phyloP scores from a whole-genome alignment of 2,329 filamentous ascomycete species.

The Lachnellula cervina region DNA sequence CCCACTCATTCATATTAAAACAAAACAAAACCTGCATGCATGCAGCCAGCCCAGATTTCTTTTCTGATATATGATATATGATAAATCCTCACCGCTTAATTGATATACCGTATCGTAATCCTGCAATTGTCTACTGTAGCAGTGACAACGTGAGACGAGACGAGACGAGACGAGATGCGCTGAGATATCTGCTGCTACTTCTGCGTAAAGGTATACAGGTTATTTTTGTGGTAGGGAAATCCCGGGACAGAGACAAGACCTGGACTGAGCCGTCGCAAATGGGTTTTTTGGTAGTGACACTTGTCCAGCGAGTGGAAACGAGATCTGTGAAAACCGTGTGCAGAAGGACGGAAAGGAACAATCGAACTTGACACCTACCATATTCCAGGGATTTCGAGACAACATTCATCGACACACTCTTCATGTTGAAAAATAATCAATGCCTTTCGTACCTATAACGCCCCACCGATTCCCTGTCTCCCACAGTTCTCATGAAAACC shows the following conservation, averaged over 20 bases:
- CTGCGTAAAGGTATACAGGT: neutral
- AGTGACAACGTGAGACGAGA: neutral
- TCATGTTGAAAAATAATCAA: neutral
- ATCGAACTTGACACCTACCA: neutral
- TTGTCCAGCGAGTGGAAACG: too few species aligned
- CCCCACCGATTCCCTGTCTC: constrained; percentile 1
- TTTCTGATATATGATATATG: too few species aligned
- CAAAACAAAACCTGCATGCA: too few species aligned
- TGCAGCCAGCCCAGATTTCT: too few species aligned
- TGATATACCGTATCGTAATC: too few species aligned
- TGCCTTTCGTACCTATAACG: neutral
- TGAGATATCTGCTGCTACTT: neutral
- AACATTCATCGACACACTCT: neutral
- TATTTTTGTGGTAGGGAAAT: neutral
- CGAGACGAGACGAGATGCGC: neutral
- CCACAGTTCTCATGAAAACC: constrained; percentile 16
- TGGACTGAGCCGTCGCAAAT: neutral
- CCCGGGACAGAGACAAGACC: neutral
- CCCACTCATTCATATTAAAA: too few species aligned
- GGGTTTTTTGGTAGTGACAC: neutral
- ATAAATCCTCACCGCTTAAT: too few species aligned
- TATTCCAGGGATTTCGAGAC: neutral
- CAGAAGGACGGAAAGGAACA: neutral
- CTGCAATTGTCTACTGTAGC: neutral
- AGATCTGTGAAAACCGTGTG: too few species aligned